These are phyloP conservation scores for Ophiostoma sp. DNA, from an alignment of 2,329 filamentous ascomycete species.

Conservation along the genomic window DNA sequence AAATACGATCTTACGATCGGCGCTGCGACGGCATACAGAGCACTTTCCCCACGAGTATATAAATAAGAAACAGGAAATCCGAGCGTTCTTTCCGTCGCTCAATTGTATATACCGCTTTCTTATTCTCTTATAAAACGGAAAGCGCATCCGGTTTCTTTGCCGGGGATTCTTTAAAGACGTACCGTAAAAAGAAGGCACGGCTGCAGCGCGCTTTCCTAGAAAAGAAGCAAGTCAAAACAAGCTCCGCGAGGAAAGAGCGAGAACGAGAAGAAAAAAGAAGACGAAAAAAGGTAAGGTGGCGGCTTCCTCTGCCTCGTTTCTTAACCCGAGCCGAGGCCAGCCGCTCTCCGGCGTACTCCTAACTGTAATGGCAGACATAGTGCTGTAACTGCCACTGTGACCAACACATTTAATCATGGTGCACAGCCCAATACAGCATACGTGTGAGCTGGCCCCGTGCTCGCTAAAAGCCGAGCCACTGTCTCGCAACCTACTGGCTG, in stretches of 20 bases:
- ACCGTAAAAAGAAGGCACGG: background rate
- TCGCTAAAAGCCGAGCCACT: slow-evolving; percentile 5
- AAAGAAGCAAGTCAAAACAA: background rate
- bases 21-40: slow-evolving; percentile 7
- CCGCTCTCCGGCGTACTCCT: background rate
- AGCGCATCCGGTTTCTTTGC: background rate
- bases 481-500: background rate
- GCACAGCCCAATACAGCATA: background rate
- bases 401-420: background rate
- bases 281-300: background rate
- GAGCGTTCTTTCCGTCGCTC: background rate
- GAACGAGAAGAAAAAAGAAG: background rate
- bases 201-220: slow-evolving; percentile 2
- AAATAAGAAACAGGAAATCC: background rate
- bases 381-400: background rate
- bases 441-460: background rate
- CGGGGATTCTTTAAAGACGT: background rate
- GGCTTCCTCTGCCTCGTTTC: background rate
- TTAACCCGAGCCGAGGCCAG: slow-evolving; percentile 5
- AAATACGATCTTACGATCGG: slow-evolving; percentile 19
- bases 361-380: background rate
- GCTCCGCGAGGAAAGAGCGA: background rate
- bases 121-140: background rate
- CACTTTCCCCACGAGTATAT: background rate
- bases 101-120: background rate